phyloP scores from a whole-genome alignment of 2,329 filamentous ascomycete species.

The Chalara sp. region DNA sequence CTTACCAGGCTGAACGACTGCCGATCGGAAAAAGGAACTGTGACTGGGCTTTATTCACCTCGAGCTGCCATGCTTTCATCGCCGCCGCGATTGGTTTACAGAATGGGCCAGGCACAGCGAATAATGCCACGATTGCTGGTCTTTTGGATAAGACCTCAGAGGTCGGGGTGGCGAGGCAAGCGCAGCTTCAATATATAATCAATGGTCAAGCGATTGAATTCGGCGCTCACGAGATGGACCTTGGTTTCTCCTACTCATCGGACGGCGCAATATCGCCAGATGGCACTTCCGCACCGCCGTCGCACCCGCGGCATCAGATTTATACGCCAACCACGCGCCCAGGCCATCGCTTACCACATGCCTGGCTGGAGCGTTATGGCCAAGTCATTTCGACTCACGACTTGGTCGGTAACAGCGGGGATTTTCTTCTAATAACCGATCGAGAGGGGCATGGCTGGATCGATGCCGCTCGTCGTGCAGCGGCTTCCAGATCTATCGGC shows the following conservation, averaged over 20 bases:
- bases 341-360: no score
- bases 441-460: no score
- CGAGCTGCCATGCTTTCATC: conserved; percentile 38
- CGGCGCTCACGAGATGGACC: conserved; percentile 16
- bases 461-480: no score
- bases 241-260: conserved; percentile 19
- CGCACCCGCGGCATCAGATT: conserved; percentile 12
- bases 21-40: conserved; percentile 45
- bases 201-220: conserved; percentile 15
- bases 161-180: background rate
- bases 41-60: conserved; percentile 26
- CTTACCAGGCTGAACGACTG: conserved; percentile 40
- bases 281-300: conserved; percentile 8
- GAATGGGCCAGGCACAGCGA: conserved; percentile 9
- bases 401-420: no score
- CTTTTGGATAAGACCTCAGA: conserved; percentile 11
- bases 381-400: no score
- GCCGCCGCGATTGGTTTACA: conserved; percentile 12
- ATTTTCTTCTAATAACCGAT: no score
- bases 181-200: conserved; percentile 9
- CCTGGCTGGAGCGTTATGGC: no score
- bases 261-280: conserved; percentile 13
- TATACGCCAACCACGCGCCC: conserved; percentile 21
- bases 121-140: conserved; percentile 1
- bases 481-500: no score